These are phyloP conservation scores for Monosporascus cannonballus DNA, from an alignment of 2,329 filamentous ascomycete species.

Conservation along the genomic window DNA sequence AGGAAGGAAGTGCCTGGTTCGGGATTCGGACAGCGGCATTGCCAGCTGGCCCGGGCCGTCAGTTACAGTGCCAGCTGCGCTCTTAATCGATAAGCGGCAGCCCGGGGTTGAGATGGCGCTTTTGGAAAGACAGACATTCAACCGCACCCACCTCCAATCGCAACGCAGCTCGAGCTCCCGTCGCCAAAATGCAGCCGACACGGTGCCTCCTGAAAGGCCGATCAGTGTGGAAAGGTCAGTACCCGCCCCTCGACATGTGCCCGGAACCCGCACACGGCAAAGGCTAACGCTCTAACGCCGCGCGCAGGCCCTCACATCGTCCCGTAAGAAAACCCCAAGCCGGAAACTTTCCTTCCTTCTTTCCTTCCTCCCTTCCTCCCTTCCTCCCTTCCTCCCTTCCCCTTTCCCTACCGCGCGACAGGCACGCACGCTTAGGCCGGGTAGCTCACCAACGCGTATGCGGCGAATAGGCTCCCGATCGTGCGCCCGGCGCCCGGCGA, in stretches of 20 bases:
- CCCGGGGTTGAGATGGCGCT: too few relatives aligned
- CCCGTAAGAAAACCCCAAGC: conserved; percentile 44
- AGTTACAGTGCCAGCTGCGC: too few relatives aligned
- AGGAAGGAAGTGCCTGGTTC: too few relatives aligned
- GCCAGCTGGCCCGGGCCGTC: too few relatives aligned
- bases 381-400: too few relatives aligned
- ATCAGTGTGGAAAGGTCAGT: conserved; percentile 29
- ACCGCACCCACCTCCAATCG: background rate
- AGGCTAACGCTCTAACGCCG: background rate
- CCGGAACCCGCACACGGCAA: too few relatives aligned
- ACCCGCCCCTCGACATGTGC: background rate
- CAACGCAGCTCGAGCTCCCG: background rate
- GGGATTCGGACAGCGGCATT: too few relatives aligned
- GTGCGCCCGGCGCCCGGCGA: conserved; percentile 54
- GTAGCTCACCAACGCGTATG: background rate
- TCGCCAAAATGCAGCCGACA: conserved; percentile 29
- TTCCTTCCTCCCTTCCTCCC: too few relatives aligned
- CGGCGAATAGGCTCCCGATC: conserved; percentile 51
- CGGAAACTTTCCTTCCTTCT: too few relatives aligned
- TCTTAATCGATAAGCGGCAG: too few relatives aligned
- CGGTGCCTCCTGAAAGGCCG: conserved; percentile 29
- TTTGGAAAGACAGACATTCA: too few relatives aligned
- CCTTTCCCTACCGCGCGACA: too few relatives aligned
- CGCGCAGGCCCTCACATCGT: conserved; percentile 62
- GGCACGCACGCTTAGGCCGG: background rate